Evolutionary conservation across 139 green algal species (phyloP).

Genomic region (Chlorella sp.): DNA sequence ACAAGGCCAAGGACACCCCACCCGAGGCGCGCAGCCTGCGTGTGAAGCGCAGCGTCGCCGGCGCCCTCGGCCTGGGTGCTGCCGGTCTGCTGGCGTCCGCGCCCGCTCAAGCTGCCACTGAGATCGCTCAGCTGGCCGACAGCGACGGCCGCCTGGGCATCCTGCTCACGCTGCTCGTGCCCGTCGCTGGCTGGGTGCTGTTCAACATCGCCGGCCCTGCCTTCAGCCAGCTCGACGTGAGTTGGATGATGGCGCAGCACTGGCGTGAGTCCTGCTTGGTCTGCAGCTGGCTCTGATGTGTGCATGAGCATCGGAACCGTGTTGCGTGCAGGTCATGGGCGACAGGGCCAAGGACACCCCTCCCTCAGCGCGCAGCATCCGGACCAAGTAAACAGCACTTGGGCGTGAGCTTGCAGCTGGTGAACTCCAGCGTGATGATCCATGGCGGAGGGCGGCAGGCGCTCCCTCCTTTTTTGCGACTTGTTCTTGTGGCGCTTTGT

Average conservation of each 20-base stretch:
- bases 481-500: too few relatives aligned
- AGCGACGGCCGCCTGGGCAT: constrained; percentile 45
- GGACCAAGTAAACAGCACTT: too few relatives aligned
- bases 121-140: constrained; percentile 61
- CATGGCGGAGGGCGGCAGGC: too few relatives aligned
- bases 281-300: too few relatives aligned
- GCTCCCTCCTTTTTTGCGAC: too few relatives aligned
- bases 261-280: too few relatives aligned
- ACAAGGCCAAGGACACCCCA: not conserved
- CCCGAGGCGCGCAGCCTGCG: not conserved
- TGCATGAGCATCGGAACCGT: too few relatives aligned
- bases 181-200: not conserved
- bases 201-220: not conserved
- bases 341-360: not conserved
- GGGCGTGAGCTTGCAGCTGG: too few relatives aligned
- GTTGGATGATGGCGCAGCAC: too few relatives aligned
- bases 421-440: too few relatives aligned
- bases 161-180: constrained; percentile 1
- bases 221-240: not conserved
- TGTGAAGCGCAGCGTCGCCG: constrained; percentile 8
- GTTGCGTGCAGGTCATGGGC: too few relatives aligned
- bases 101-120: constrained; percentile 23
- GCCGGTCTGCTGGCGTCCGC: constrained; percentile 34
- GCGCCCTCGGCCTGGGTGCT: constrained; percentile 33
- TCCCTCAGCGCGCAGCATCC: not conserved